A percentile compares a stretch with the other conserved stretches of the same genome.
phyloP scores from a whole-genome alignment of 2,329 filamentous ascomycete genomes.

The Blastomyces gilchristii region DNA sequence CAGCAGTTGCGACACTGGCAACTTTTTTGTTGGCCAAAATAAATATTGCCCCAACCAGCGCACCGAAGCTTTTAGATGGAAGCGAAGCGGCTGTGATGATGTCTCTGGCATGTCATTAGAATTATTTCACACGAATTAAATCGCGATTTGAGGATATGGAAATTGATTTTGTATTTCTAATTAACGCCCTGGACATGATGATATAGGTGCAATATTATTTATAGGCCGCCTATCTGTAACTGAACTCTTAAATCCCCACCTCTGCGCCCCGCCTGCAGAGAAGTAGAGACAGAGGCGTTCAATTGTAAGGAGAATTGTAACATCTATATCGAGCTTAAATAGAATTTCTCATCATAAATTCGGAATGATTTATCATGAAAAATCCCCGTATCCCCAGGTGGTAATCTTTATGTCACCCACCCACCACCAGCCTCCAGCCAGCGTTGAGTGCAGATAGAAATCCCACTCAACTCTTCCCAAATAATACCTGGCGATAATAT shows the following conservation, averaged over 20 bases:
- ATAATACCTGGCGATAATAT: constrained; percentile 67
- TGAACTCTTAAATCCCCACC: neutral
- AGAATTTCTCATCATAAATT: neutral
- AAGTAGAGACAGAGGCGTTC: neutral
- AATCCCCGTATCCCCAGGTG: neutral
- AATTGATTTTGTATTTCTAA: too few species aligned
- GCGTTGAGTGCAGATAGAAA: neutral
- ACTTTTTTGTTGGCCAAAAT: neutral
- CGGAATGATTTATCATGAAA: neutral
- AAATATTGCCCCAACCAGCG: neutral
- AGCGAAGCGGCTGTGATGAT: too few species aligned
- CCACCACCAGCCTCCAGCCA: neutral
- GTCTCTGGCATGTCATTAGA: too few species aligned
- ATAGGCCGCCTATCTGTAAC: neutral
- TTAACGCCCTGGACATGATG: neutral
- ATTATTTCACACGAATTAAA: too few species aligned
- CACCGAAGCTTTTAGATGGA: neutral
- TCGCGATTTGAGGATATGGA: too few species aligned
- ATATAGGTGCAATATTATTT: neutral
- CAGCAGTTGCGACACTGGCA: constrained; percentile 7
- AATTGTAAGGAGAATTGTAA: neutral
- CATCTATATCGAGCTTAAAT: neutral
- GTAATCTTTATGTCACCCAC: neutral
- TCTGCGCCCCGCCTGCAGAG: neutral
- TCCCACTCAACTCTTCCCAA: constrained; percentile 29